Conservation (phyloP, 257 asterid genomes). For the Salvia splendens region DNA sequence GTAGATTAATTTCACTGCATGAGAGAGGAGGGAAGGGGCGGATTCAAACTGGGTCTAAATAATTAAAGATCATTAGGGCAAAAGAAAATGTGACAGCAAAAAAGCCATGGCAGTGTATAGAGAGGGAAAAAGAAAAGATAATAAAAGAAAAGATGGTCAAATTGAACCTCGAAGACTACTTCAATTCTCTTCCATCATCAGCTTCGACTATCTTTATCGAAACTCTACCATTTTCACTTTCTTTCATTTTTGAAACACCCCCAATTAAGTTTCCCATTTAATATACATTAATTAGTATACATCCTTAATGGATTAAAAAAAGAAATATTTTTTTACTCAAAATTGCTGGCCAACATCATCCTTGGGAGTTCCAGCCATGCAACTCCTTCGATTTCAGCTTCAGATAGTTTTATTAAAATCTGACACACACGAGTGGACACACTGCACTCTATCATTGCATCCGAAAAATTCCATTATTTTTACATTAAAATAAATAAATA, state of each 20-base stretch:
- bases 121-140: slow-evolving; percentile 56
- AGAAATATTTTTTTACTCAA: neutral
- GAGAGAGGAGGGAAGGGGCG: slow-evolving; percentile 17
- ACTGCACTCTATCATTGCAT: slow-evolving; percentile 35
- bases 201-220: slow-evolving; percentile 84
- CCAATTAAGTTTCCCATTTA: slow-evolving; percentile 21
- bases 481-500: slow-evolving; percentile 11
- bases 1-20: neutral
- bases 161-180: slow-evolving; percentile 91
- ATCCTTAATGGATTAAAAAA: slow-evolving; percentile 3
- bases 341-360: slow-evolving; percentile 33
- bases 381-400: slow-evolving; percentile 52
- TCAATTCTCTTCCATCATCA: slow-evolving; percentile 59
- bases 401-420: slow-evolving; percentile 46
- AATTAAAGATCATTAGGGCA: slow-evolving; percentile 36
- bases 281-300: neutral
- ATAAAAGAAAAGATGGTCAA: slow-evolving; percentile 86
- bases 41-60: slow-evolving; percentile 36
- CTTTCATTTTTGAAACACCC: slow-evolving; percentile 36
- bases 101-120: slow-evolving; percentile 59
- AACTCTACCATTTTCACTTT: slow-evolving; percentile 59
- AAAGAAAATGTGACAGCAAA: slow-evolving; percentile 75
- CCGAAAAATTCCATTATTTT: neutral
- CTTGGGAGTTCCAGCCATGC: slow-evolving; percentile 67
- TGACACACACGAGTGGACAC: slow-evolving; percentile 76